phyloP scores from a whole-genome alignment of 768 basidiomycete genomes.

The Panaeolus cyanescens region DNA sequence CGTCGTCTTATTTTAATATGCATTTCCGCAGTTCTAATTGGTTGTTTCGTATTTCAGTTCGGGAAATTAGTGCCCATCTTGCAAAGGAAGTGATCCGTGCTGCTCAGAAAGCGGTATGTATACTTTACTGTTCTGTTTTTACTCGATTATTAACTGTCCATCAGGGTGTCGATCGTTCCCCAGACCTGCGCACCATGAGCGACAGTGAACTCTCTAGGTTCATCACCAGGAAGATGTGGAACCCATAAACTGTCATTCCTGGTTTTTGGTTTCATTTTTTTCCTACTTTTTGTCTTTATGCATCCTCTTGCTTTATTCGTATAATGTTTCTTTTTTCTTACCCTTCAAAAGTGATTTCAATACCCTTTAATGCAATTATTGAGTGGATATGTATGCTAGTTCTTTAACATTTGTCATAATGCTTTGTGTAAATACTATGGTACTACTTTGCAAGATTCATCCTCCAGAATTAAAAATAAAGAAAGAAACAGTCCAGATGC shows the following conservation, averaged over 20 bases:
- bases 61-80: constrained; percentile 81
- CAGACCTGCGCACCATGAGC: constrained; percentile 53
- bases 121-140: background rate
- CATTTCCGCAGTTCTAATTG: constrained; percentile 6
- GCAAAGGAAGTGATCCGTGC: constrained; percentile 75
- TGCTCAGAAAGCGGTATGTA: constrained; percentile 73
- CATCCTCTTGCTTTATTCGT: background rate
- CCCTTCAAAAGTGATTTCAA: background rate
- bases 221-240: constrained; percentile 74
- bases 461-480: background rate
- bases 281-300: background rate
- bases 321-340: background rate
- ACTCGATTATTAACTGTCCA: constrained; percentile 1
- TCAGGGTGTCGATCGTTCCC: constrained; percentile 56
- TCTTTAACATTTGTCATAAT: background rate
- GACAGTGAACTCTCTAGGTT: constrained; percentile 57
- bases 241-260: constrained; percentile 39
- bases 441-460: background rate
- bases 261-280: background rate
- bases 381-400: background rate
- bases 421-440: background rate
- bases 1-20: constrained; percentile 11
- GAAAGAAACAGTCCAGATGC: background rate
- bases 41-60: constrained; percentile 37
- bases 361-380: constrained; percentile 4